Evolutionary conservation across 305 asterid species (phyloP).

Genomic region (Fraxinus sp.): DNA sequence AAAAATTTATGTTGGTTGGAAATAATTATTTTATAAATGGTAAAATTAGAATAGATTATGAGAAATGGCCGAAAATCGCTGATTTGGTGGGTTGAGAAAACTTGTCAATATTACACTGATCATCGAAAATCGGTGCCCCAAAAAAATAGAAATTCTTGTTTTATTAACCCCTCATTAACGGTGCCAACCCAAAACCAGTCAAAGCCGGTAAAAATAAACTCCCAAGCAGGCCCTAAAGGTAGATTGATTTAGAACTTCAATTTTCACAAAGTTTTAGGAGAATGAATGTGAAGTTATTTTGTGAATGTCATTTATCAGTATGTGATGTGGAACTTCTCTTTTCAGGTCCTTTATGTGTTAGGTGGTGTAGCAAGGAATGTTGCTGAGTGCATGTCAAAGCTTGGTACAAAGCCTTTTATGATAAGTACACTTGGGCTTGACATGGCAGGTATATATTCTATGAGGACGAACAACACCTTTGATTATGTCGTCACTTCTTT

Average conservation of each 20-base stretch:
- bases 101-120: neutral
- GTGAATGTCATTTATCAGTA: neutral
- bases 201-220: neutral
- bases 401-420: constrained; percentile 79
- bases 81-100: neutral
- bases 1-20: neutral
- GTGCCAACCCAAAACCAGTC: neutral
- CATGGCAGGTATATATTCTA: constrained; percentile 64
- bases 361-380: constrained; percentile 97
- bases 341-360: constrained; percentile 64
- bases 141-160: neutral
- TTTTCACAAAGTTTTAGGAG: neutral
- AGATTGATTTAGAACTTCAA: neutral
- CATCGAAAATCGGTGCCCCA: neutral
- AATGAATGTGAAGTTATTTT: neutral
- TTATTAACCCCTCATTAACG: neutral
- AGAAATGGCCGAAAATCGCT: no score
- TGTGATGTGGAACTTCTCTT: constrained; percentile 12
- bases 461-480: constrained; percentile 15
- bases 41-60: no score
- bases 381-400: constrained; percentile 89
- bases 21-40: neutral
- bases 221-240: neutral
- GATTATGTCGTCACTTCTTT: neutral
- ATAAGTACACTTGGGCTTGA: constrained; percentile 87